Base-by-base conservation (phyloP, 768 basidiomycete genomes). In the Lactifluus volemus region DNA sequence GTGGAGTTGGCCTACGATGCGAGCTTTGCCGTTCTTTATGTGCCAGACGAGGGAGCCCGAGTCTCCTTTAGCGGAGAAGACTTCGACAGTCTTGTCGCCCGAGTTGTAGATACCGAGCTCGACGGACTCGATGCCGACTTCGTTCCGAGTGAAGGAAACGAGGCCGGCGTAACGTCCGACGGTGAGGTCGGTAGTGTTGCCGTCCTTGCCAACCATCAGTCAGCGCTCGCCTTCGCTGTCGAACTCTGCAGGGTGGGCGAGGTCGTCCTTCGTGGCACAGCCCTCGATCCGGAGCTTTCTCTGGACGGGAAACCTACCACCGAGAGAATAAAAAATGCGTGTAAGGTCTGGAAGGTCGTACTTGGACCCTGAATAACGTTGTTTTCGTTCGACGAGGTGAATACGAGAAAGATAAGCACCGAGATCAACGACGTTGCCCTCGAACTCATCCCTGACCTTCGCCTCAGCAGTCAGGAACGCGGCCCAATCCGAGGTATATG, bases 1-100 rank as follows among this genome's bases (percentile, higher is more conserved):
- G 57, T 66, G 60, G 34, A 58, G 57, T 17, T 51, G 15, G 17
- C 48, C 57, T 25, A 58, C 49, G 39, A 58, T 49, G 9, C 47
- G 19, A 47, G 69, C 73, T 21, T 63, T 42, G 55, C 68, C 70
- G 52, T 69, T 63, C 25, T 25, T 25, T 2, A 25, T 25, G 25
- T 25, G 25, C 59, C 67, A 64, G 67, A 76, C 68, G 60, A 72
- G 68, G 1, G 74, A 69, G 49, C 75, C 74, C 4, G 72, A 76
- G 65, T 76, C 73, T 3, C 75, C 73, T 36, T 68, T 64, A 49
- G 39, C 67, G 2, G 75, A 73, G 67, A 76, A 76, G 7, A 41
- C 10, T 39, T 68, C 67, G 9, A 61, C 63, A 51, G 64, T 59
- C 58, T 65, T 69, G 15, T 51, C 39, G 30, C 67, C 25, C 25